Evolutionary conservation across 176 grass and related monocot genomes (phyloP), one percentile per base, ranked within the genome.

Genomic region (Ampelocalamus luodianensis): DNA sequence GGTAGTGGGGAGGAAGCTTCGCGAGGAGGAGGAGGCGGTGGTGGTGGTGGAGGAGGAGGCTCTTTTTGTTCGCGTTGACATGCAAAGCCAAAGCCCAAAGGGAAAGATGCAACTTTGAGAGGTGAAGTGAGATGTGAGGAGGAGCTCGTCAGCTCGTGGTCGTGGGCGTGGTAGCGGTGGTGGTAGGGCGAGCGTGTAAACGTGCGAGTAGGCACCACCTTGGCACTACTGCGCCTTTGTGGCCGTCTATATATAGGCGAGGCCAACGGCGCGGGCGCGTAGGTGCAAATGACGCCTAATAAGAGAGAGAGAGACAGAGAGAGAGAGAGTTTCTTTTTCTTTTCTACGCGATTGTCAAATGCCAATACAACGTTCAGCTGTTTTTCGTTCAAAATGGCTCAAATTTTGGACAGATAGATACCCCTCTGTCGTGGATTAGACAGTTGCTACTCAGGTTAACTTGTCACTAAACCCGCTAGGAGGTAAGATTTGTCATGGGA

Each of bases 11-110:
- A 62, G 79, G 86, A 88, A 88, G 76, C 60, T 89, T 85, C 86
- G 65, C 27, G 42, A 18, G 59, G 55, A n/a, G 59, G 55, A n/a
- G 80, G 23, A 18, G 42, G 54, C 14, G 40, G 29, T 10, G 63
- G 11, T 1, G 72, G 66, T 5, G 73, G 79, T 23, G 12, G 82
- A 68, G 59, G 68, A 48, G 38, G 67, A 10, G 26, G 44, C 36
- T 88, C 86, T 85, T 88, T 91, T 78, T 88, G 90, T 88, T 82
- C 72, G 90, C 86, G 90, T 91, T 91, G 90, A 91, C 86, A 85
- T 77, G 78, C 79, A 74, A 62, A 86, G n/a, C n/a, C n/a, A n/a
- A n/a, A n/a, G n/a, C n/a, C 45, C 54, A 77, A 81, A 85, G 82
- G 7, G 82, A 82, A 60, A 87, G 85, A 72, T 63, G 54, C 48